phyloP scores from a whole-genome alignment of 2,329 filamentous ascomycete species.

The Penicillium brevicompactum region DNA sequence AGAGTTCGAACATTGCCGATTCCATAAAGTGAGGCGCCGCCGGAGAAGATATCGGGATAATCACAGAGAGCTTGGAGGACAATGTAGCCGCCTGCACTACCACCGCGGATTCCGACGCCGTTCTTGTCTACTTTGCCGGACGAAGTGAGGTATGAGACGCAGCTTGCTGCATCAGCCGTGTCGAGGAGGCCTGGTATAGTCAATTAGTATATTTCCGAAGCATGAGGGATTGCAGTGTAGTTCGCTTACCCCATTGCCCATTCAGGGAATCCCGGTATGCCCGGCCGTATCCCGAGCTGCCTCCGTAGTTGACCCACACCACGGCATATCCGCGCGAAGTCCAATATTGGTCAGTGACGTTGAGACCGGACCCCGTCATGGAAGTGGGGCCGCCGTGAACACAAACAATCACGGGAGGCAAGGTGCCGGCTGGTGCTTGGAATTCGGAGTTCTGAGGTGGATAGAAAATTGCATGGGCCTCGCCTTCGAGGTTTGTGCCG shows the following conservation, averaged over 20 bases:
- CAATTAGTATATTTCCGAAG: not conserved
- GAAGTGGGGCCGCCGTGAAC: slow-evolving; percentile 41
- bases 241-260: slow-evolving; percentile 48
- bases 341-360: slow-evolving; percentile 51
- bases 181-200: slow-evolving; percentile 36
- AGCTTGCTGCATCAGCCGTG: slow-evolving; percentile 51
- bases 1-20: slow-evolving; percentile 53
- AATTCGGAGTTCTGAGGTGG: slow-evolving; percentile 52
- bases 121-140: slow-evolving; percentile 39
- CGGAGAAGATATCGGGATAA: slow-evolving; percentile 30
- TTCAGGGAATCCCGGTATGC: slow-evolving; percentile 52
- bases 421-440: slow-evolving; percentile 36
- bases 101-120: slow-evolving; percentile 51
- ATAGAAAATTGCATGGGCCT: slow-evolving; percentile 50
- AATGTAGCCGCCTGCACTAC: slow-evolving; percentile 56
- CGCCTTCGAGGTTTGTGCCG: slow-evolving; percentile 23
- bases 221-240: no score
- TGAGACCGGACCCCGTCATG: slow-evolving; percentile 46
- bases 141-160: slow-evolving; percentile 43
- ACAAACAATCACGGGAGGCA: slow-evolving; percentile 53
- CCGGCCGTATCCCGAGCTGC: slow-evolving; percentile 54
- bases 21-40: slow-evolving; percentile 52
- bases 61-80: slow-evolving; percentile 51
- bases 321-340: slow-evolving; percentile 56
- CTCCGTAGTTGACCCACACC: slow-evolving; percentile 54